These are phyloP conservation scores for Meyerozyma carpophila DNA, from an alignment of 1,139 yeast species.

Conservation along the genomic window DNA sequence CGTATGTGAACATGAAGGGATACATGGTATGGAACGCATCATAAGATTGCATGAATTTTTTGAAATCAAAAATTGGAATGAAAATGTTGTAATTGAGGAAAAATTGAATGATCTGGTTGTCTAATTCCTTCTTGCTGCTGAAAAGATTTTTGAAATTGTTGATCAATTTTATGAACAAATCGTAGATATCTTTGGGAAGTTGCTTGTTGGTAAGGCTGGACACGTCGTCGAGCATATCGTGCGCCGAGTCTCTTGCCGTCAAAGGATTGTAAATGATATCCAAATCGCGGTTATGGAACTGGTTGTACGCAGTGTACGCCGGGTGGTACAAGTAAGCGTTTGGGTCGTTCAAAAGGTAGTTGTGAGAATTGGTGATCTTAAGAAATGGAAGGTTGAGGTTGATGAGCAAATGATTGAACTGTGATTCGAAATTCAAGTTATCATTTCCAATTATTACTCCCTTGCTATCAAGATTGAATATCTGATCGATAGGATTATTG, in stretches of 20 bases:
- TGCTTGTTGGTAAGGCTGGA: constrained; percentile 17
- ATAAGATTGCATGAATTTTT: constrained; percentile 51
- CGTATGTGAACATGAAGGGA: constrained; percentile 46
- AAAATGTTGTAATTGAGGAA: constrained; percentile 54
- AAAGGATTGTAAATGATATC: constrained; percentile 42
- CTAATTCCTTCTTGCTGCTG: constrained; percentile 41
- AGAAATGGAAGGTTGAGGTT: constrained; percentile 42
- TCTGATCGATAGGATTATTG: constrained; percentile 46
- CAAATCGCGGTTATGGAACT: constrained; percentile 36
- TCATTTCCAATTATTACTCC: constrained; percentile 47
- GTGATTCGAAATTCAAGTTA: constrained; percentile 44
- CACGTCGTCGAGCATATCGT: constrained; percentile 13
- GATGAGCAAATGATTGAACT: constrained; percentile 42
- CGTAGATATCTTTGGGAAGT: constrained; percentile 40
- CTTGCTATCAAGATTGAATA: constrained; percentile 40
- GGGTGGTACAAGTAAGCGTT: constrained; percentile 41
- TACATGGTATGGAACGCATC: constrained; percentile 55
- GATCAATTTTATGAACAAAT: constrained; percentile 40
- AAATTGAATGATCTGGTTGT: constrained; percentile 47
- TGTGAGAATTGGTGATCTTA: constrained; percentile 44
- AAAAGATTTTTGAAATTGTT: constrained; percentile 44
- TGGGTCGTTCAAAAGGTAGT: constrained; percentile 40
- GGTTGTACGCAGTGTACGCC: constrained; percentile 34
- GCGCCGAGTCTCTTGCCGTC: constrained; percentile 24
- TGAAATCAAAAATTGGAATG: constrained; percentile 59